These are phyloP conservation scores for Hemileccinum impolitum DNA, from an alignment of 768 basidiomycete species.

Conservation along the genomic window DNA sequence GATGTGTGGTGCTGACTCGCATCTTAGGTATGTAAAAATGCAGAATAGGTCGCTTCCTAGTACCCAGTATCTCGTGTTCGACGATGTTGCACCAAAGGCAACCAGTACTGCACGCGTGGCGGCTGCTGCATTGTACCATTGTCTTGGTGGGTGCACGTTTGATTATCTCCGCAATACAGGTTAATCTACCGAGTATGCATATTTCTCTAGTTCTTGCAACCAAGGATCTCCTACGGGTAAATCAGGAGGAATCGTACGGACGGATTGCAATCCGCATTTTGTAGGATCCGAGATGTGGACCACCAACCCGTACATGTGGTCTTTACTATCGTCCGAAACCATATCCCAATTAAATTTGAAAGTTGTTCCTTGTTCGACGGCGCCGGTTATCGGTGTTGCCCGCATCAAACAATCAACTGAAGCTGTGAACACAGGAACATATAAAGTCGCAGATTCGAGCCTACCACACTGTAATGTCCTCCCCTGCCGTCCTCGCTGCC, in stretches of 20 bases:
- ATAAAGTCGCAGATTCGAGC: conserved; percentile 9
- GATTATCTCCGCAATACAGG: not conserved
- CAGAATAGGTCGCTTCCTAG: conserved; percentile 58
- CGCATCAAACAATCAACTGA: not conserved
- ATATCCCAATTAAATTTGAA: too few relatives aligned
- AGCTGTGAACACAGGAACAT: not conserved
- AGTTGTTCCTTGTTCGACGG: not conserved
- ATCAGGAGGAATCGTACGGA: conserved; percentile 61
- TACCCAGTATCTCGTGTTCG: conserved; percentile 52
- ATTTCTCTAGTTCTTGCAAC: conserved; percentile 62
- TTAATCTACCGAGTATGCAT: not conserved
- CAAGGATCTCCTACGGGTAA: conserved; percentile 62
- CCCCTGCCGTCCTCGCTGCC: conserved; percentile 61
- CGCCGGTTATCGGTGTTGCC: not conserved
- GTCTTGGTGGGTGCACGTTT: conserved; percentile 54
- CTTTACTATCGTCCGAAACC: too few relatives aligned
- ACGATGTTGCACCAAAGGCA: conserved; percentile 58
- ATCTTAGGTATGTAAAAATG: conserved; percentile 71
- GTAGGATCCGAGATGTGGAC: conserved; percentile 19
- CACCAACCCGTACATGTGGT: too few relatives aligned
- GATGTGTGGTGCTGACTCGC: conserved; percentile 11
- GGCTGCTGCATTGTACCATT: conserved; percentile 81
- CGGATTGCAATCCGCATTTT: conserved; percentile 41
- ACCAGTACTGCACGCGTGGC: conserved; percentile 76
- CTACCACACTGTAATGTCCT: conserved; percentile 43